These are phyloP conservation scores for Stellera chamaejasme DNA, from an alignment of 345 rosid species.

Conservation along the genomic window DNA sequence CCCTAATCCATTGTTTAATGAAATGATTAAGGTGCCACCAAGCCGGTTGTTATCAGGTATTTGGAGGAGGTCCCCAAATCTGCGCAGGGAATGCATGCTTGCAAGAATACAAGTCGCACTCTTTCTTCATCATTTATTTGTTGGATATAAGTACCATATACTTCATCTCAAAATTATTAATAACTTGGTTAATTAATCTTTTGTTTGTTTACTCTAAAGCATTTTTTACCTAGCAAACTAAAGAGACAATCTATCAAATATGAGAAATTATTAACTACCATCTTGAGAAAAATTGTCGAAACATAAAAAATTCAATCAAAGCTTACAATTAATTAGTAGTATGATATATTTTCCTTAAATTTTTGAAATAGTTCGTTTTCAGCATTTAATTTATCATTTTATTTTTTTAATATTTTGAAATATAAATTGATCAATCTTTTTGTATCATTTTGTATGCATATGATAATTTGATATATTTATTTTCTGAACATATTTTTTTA, in stretches of 20 bases:
- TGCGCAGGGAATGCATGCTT: constrained; percentile 37
- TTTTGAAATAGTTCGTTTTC: too few species aligned
- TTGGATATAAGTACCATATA: constrained; percentile 34
- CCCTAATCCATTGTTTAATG: neutral
- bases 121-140: constrained; percentile 34
- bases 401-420: too few species aligned
- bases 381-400: too few species aligned
- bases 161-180: neutral
- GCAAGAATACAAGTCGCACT: constrained; percentile 27
- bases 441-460: too few species aligned
- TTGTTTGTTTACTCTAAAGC: neutral
- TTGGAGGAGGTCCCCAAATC: constrained; percentile 31
- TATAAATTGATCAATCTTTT: too few species aligned
- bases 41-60: constrained; percentile 24
- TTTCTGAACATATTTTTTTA: neutral
- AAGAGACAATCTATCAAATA: too few species aligned
- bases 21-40: constrained; percentile 17
- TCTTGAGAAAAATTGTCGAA: too few species aligned
- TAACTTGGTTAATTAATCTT: neutral
- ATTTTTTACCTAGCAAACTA: neutral
- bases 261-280: too few species aligned
- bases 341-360: too few species aligned
- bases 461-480: neutral
- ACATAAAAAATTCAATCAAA: too few species aligned
- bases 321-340: too few species aligned